phyloP scores from a whole-genome alignment of 257 asterid species.

The Ballota nigra region DNA sequence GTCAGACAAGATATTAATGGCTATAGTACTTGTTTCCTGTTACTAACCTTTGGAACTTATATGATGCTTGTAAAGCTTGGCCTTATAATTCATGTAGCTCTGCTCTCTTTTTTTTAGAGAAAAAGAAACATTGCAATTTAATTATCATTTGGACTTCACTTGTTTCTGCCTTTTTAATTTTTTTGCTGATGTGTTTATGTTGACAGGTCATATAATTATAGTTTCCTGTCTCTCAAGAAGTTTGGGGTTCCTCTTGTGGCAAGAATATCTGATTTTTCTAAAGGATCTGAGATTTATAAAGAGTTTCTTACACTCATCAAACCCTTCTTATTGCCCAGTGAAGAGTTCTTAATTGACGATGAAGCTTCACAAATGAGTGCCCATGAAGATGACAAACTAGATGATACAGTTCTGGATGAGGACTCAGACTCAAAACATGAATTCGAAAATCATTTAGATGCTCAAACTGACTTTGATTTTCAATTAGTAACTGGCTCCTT shows the following conservation, averaged over 20 bases:
- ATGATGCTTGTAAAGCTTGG: not conserved
- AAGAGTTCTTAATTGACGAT: slow-evolving; percentile 33
- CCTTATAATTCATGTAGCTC: not conserved
- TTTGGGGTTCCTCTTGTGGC: slow-evolving; percentile 66
- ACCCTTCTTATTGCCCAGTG: slow-evolving; percentile 43
- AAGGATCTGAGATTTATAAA: slow-evolving; percentile 48
- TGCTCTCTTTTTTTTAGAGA: not conserved
- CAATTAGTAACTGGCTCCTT: slow-evolving; percentile 15
- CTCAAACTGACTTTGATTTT: slow-evolving; percentile 35
- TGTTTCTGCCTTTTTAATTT: not conserved
- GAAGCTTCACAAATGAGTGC: slow-evolving; percentile 21
- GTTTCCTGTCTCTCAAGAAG: slow-evolving; percentile 24
- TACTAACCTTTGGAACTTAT: not conserved
- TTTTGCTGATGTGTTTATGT: slow-evolving; percentile 16
- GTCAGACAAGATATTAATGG: not conserved
- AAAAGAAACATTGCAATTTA: not conserved
- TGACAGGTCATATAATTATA: slow-evolving; percentile 33
- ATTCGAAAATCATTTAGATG: slow-evolving; percentile 19
- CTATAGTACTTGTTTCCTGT: not conserved
- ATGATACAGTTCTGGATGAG: slow-evolving; percentile 24
- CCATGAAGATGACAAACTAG: slow-evolving; percentile 31
- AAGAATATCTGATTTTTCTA: slow-evolving; percentile 47
- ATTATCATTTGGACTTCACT: not conserved
- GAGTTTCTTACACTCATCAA: slow-evolving; percentile 49
- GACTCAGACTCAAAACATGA: slow-evolving; percentile 25